Conservation (phyloP, 2,329 filamentous ascomycete genomes). For the Botryosphaeria dothidea region DNA sequence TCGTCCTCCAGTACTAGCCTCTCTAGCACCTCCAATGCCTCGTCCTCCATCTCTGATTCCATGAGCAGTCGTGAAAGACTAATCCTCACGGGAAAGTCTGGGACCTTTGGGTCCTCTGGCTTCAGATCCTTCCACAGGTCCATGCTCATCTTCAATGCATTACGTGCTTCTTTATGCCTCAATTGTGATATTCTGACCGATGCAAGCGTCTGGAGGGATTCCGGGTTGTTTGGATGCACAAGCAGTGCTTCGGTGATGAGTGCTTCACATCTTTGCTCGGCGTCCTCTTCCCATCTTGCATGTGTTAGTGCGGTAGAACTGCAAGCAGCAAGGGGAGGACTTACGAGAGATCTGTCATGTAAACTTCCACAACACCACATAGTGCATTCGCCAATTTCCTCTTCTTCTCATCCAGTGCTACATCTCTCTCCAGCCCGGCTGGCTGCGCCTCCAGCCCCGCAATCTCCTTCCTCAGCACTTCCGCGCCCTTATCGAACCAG, state of each 20-base stretch:
- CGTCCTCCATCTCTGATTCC: conserved; percentile 82
- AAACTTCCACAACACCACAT: conserved; percentile 92
- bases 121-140: conserved; percentile 80
- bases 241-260: conserved; percentile 89
- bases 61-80: conserved; percentile 83
- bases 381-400: conserved; percentile 85
- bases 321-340: conserved; percentile 25
- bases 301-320: neutral
- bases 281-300: conserved; percentile 74
- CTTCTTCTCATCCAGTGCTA: conserved; percentile 66
- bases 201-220: conserved; percentile 93
- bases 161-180: conserved; percentile 74
- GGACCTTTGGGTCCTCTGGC: conserved; percentile 70
- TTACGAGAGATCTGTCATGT: conserved; percentile 96
- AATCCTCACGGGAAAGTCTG: conserved; percentile 83
- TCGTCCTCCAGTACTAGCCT: conserved; percentile 86
- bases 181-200: conserved; percentile 90
- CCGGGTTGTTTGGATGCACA: conserved; percentile 76
- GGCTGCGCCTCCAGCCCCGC: conserved; percentile 58
- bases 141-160: conserved; percentile 77
- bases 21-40: conserved; percentile 83
- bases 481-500: conserved; percentile 69
- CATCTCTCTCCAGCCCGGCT: conserved; percentile 37
- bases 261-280: conserved; percentile 82
- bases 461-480: conserved; percentile 71